Conservation (phyloP, 352 stramenopile species). For the Pythium rishiriense region DNA sequence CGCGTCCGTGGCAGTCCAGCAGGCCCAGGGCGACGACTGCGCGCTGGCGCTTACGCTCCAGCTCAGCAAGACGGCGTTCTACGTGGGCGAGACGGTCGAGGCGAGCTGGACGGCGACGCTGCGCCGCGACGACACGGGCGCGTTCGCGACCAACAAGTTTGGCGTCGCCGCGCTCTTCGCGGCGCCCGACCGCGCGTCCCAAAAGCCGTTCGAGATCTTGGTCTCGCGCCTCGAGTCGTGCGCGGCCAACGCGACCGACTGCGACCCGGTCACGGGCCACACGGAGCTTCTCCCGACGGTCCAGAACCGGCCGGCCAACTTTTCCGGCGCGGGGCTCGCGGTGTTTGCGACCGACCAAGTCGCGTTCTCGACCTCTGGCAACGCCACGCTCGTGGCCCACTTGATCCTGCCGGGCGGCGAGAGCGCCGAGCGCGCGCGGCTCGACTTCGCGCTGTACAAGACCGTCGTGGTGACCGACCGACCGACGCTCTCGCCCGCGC, state of each 20-base stretch:
- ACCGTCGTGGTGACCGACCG: conserved; percentile 49
- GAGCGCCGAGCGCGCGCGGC: conserved; percentile 40
- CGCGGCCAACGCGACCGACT: conserved; percentile 34
- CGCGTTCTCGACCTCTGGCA: conserved; percentile 48
- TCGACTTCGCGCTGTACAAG: conserved; percentile 59
- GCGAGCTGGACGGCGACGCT: conserved; percentile 69
- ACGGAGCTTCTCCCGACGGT: conserved; percentile 48
- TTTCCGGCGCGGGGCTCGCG: conserved; percentile 19
- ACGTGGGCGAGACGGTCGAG: conserved; percentile 56
- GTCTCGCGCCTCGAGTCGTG: conserved; percentile 61
- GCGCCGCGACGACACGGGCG: conserved; percentile 32
- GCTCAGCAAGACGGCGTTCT: conserved; percentile 44
- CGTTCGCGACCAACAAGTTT: conserved; percentile 49
- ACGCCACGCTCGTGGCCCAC: conserved; percentile 60
- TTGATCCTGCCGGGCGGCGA: conserved; percentile 46
- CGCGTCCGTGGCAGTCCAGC: conserved; percentile 5
- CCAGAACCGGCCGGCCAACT: conserved; percentile 55
- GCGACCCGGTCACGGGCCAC: conserved; percentile 50
- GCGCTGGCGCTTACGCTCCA: conserved; percentile 48
- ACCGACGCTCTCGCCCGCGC: conserved; percentile 21
- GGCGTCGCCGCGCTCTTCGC: conserved; percentile 39
- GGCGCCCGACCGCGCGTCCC: conserved; percentile 53
- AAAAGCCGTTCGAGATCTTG: conserved; percentile 53
- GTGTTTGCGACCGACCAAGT: conserved; percentile 28
- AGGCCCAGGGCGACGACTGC: conserved; percentile 36